Base-by-base conservation (phyloP, 352 stramenopile genomes). In the Globisporangium nunn region DNA sequence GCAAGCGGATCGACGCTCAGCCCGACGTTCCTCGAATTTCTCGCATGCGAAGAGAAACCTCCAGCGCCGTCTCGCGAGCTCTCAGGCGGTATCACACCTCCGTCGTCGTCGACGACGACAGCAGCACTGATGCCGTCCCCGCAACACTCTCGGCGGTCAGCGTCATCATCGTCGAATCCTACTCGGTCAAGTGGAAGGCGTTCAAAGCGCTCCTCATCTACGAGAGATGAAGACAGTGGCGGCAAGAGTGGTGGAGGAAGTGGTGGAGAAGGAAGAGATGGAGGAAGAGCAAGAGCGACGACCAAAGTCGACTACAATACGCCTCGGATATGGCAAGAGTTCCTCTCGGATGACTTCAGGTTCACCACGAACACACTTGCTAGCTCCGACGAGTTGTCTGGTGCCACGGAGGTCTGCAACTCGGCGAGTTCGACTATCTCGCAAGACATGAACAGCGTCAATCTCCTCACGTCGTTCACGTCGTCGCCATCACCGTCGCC, bases 1-100 rank as follows among this genome's bases (percentile, higher is more conserved):
- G n/a, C n/a, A 29, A 55, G 18, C 39, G 23, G 67, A 64, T 52
- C 64, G 58, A 83, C 88, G 70, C 79, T 92, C 54, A 92, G 81
- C 41, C 81, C 81, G 0, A 90, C 77, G 41, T 87, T 92, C 52
- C 64, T 92, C 54, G 81, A 90, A 51, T 85, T 88, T 54, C 63
- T 90, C 49, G 76, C 77, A 49, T 75, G 59, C 58, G 78, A 91
- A 55, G 77, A 90, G 56, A 84, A 86, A 54, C 74, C 64, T 8
- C 54, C 72, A 18, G 50, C 64, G 47, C n/a, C 14, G 6, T 29
- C 28, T 0, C 58, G 58, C 44, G 44, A 64, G 10, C 51, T 52
- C 4, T 23, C 6, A 15, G 17, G 23, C n/a, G 35, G 47, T 28
- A 2, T 31, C 30, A 54, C 33, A 8, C 6, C 18, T 18, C 47